phyloP scores from a whole-genome alignment of 2,329 filamentous ascomycete genomes.

The Diaporthe sp. region DNA sequence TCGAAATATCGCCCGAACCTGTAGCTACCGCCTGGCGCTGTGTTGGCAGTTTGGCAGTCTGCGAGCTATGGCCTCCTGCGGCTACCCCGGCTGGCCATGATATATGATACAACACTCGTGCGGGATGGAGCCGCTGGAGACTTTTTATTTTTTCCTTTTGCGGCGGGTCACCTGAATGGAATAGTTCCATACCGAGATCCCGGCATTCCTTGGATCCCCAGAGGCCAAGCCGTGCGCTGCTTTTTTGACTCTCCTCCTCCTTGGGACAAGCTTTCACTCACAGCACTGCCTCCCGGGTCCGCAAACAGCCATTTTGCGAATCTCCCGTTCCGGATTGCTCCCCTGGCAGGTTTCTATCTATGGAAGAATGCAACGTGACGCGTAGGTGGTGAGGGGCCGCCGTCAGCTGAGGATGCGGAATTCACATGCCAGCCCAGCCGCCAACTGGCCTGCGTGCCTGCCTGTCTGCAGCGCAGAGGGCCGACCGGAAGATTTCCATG shows the following conservation, averaged over 20 bases:
- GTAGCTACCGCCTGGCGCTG: slow-evolving; percentile 10
- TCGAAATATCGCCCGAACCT: slow-evolving; percentile 29
- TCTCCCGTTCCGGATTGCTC: slow-evolving; percentile 6
- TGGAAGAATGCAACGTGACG: slow-evolving; percentile 28
- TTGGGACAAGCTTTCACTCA: slow-evolving; percentile 24
- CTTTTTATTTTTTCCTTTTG: slow-evolving; percentile 7
- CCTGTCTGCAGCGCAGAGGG: background rate
- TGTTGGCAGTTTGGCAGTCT: slow-evolving; percentile 1
- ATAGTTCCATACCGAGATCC: slow-evolving; percentile 39
- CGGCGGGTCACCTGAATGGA: slow-evolving; percentile 32
- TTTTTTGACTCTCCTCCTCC: slow-evolving; percentile 26
- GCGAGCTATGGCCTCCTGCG: slow-evolving; percentile 31
- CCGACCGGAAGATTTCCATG: slow-evolving; percentile 36
- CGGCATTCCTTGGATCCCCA: slow-evolving; percentile 36
- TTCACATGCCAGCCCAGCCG: slow-evolving; percentile 33
- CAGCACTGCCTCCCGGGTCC: slow-evolving; percentile 31
- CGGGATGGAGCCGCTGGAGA: slow-evolving; percentile 19
- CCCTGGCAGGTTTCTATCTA: slow-evolving; percentile 8
- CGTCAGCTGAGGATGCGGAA: background rate
- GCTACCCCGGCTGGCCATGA: slow-evolving; percentile 32
- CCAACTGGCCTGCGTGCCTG: slow-evolving; percentile 1
- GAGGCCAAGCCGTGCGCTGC: slow-evolving; percentile 27
- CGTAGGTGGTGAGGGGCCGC: background rate
- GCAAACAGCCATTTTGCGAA: slow-evolving; percentile 4
- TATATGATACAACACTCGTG: slow-evolving; percentile 13